A percentile compares a stretch with the other conserved stretches of the same genome.
Conservation (phyloP, 805 yeast genomes). For the Candida lessepsii region DNA sequence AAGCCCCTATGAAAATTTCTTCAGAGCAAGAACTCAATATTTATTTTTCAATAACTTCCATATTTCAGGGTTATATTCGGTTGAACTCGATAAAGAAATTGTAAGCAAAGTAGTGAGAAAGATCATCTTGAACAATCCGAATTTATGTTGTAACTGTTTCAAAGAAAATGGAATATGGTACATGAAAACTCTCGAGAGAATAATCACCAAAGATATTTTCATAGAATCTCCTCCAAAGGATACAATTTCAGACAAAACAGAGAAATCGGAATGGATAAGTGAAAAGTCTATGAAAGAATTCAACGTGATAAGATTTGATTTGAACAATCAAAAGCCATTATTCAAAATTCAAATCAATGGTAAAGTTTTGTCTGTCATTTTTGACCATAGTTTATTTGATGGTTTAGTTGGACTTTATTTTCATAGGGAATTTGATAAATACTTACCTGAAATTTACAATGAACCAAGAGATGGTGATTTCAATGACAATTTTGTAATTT, state of each 20-base stretch:
- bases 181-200: slow-evolving; percentile 24
- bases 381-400: slow-evolving; percentile 42
- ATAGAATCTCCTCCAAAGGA: slow-evolving; percentile 13
- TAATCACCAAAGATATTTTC: slow-evolving; percentile 26
- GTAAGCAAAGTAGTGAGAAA: slow-evolving; percentile 30
- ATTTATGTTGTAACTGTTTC: slow-evolving; percentile 32
- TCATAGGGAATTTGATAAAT: slow-evolving; percentile 33
- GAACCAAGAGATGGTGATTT: not conserved
- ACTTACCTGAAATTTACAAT: slow-evolving; percentile 16
- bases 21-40: slow-evolving; percentile 30
- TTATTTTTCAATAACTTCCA: slow-evolving; percentile 34
- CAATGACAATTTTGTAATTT: not conserved
- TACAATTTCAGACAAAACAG: slow-evolving; percentile 15
- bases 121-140: slow-evolving; percentile 33
- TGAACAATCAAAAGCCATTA: slow-evolving; percentile 26
- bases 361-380: slow-evolving; percentile 22
- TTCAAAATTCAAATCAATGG: slow-evolving; percentile 29
- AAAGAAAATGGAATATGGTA: slow-evolving; percentile 16
- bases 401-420: slow-evolving; percentile 35
- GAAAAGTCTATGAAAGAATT: slow-evolving; percentile 29
- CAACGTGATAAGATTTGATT: slow-evolving; percentile 20
- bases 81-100: slow-evolving; percentile 15
- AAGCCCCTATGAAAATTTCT: slow-evolving; percentile 32
- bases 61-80: slow-evolving; percentile 31
- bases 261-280: slow-evolving; percentile 13